Evolutionary conservation across 2,329 filamentous ascomycete genomes (phyloP).

Genomic region (Ophiostoma sp.): DNA sequence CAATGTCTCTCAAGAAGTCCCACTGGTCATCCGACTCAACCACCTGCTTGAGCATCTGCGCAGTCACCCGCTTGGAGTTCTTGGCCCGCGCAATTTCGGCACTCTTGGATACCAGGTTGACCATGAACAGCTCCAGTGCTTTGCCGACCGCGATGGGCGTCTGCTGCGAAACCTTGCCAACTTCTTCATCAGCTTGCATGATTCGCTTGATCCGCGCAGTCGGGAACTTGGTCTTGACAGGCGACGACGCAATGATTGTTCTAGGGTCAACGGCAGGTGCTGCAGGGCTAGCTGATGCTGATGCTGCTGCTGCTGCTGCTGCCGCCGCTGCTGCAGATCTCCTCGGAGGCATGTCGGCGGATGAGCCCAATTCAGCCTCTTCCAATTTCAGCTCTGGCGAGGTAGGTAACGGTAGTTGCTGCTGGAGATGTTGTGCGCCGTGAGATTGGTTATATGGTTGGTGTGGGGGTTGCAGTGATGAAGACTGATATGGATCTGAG

Average conservation of each 20-base stretch:
- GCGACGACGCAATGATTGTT: conserved; percentile 50
- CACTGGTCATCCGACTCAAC: conserved; percentile 85
- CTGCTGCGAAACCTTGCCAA: conserved; percentile 96
- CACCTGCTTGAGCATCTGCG: conserved; percentile 85
- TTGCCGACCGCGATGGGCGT: conserved; percentile 94
- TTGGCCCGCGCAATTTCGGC: conserved; percentile 76
- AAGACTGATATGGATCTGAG: background rate
- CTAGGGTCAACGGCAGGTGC: background rate
- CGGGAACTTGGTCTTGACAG: conserved; percentile 92
- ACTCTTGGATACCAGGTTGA: conserved; percentile 82
- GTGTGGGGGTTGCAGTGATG: background rate
- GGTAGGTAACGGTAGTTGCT: background rate
- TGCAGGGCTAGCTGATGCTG: background rate
- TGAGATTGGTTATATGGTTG: conserved; percentile 1
- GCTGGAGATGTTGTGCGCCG: background rate
- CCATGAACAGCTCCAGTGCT: conserved; percentile 96
- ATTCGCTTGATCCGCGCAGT: conserved; percentile 97
- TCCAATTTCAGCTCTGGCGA: background rate
- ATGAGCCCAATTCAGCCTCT: background rate
- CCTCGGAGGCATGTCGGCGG: conserved; percentile 25
- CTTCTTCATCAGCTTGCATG: conserved; percentile 98
- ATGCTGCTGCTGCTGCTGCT: background rate
- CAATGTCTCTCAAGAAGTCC: conserved; percentile 89
- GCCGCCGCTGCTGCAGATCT: conserved; percentile 18
- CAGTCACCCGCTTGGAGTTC: conserved; percentile 83